Percentiles rank a stretch among this genome's conserved stretches.
Evolutionary conservation across 371 early-diverging fungal species (phyloP).

Genomic region (Rhizopus stolonifer): DNA sequence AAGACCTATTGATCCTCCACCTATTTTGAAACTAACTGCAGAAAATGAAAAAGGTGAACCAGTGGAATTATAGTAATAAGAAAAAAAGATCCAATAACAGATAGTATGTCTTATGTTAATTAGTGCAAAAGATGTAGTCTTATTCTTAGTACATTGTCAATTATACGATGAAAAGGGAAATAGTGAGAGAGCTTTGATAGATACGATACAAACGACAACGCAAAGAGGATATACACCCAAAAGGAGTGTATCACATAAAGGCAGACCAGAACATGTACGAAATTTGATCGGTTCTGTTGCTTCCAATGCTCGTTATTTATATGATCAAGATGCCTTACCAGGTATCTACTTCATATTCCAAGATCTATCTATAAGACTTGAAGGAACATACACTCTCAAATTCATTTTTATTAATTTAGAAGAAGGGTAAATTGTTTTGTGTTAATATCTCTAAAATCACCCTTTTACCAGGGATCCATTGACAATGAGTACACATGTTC

Average conservation of each 20-base stretch:
- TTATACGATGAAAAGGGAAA: conserved; percentile 18
- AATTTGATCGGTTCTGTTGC: conserved; percentile 58
- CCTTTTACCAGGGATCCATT: conserved; percentile 28
- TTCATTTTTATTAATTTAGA: conserved; percentile 27
- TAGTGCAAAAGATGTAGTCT: conserved; percentile 26
- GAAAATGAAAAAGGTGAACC: conserved; percentile 15
- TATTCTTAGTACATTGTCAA: conserved; percentile 29
- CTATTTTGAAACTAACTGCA: conserved; percentile 33
- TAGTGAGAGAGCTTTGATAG: conserved; percentile 15
- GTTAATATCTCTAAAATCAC: background rate
- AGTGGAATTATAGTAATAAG: conserved; percentile 9
- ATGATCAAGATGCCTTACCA: conserved; percentile 36
- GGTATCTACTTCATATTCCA: conserved; percentile 54
- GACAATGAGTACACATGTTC: conserved; percentile 26
- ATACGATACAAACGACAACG: conserved; percentile 2
- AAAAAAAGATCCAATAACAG: background rate
- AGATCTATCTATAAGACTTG: conserved; percentile 55
- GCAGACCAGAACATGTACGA: conserved; percentile 25
- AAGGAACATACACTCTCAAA: conserved; percentile 39
- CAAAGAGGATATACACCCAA: background rate
- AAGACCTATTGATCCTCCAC: conserved; percentile 34
- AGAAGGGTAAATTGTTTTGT: conserved; percentile 9
- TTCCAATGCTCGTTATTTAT: conserved; percentile 44
- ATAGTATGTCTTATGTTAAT: background rate
- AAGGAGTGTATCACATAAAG: background rate